Evolutionary conservation across 2,329 filamentous ascomycete species (phyloP).

Genomic region (Sporothrix brasiliensis): DNA sequence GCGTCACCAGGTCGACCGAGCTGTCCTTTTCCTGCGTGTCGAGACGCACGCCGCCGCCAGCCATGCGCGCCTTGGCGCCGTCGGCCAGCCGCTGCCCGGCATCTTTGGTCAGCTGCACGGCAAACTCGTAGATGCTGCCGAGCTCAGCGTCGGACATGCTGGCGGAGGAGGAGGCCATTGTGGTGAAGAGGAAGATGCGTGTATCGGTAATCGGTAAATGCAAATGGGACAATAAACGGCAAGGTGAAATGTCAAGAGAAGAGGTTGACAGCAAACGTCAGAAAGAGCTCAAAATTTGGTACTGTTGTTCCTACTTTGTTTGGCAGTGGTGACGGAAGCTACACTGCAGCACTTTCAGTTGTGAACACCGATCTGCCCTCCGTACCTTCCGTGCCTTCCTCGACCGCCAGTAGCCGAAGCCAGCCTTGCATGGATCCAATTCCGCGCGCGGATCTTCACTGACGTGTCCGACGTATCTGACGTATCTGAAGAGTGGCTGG

Average conservation of each 20-base stretch:
- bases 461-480: no score
- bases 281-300: background rate
- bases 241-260: background rate
- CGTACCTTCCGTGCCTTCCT: background rate
- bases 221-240: background rate
- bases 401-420: slow-evolving; percentile 28
- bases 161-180: slow-evolving; percentile 1
- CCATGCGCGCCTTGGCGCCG: slow-evolving; percentile 61
- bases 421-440: slow-evolving; percentile 17
- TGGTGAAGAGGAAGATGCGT: background rate
- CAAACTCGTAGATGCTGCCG: slow-evolving; percentile 69
- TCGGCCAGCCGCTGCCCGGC: slow-evolving; percentile 69
- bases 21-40: slow-evolving; percentile 66
- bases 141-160: slow-evolving; percentile 53
- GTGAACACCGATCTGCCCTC: no score
- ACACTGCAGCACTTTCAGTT: background rate
- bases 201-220: background rate
- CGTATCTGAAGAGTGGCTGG: no score
- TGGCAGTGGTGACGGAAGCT: background rate
- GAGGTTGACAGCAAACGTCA: background rate
- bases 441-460: slow-evolving; percentile 17
- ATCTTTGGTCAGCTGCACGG: slow-evolving; percentile 69
- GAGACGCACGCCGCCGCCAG: slow-evolving; percentile 38
- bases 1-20: slow-evolving; percentile 75
- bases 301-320: background rate